Evolutionary conservation across 1,139 yeast genomes (phyloP).

Genomic region (Arxiozyma heterogenica): DNA sequence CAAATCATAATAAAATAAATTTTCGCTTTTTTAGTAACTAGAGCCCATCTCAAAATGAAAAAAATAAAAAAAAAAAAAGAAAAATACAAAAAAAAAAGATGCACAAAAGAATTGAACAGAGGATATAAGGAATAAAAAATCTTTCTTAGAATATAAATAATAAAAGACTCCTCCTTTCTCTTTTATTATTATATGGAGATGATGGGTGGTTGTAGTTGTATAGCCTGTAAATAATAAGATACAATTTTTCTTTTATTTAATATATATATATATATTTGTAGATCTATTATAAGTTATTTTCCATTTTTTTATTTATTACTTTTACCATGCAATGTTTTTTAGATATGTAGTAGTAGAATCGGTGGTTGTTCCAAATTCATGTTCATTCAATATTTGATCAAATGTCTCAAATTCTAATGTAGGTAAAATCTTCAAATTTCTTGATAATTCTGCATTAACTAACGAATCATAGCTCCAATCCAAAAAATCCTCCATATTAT

Average conservation of each 20-base stretch:
- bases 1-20: too few species aligned
- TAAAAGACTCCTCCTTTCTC: neutral
- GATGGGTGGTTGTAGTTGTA: neutral
- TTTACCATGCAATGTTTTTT: constrained; percentile 22
- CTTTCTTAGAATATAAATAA: neutral
- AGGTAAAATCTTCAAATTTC: constrained; percentile 61
- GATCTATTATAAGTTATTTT: neutral
- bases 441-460: constrained; percentile 62
- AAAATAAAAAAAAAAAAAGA: too few species aligned
- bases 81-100: too few species aligned
- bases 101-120: neutral
- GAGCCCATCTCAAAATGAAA: neutral
- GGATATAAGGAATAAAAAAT: neutral
- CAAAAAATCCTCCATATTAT: constrained; percentile 86
- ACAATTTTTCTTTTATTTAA: neutral
- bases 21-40: neutral
- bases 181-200: too few species aligned
- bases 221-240: too few species aligned
- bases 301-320: neutral
- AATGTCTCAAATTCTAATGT: constrained; percentile 65
- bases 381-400: constrained; percentile 11
- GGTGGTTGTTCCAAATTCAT: constrained; percentile 1
- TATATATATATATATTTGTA: neutral
- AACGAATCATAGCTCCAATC: constrained; percentile 81
- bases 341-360: constrained; percentile 12